Base-by-base conservation (phyloP, 2,329 filamentous ascomycete species). In the Elsinoe ampelina region DNA sequence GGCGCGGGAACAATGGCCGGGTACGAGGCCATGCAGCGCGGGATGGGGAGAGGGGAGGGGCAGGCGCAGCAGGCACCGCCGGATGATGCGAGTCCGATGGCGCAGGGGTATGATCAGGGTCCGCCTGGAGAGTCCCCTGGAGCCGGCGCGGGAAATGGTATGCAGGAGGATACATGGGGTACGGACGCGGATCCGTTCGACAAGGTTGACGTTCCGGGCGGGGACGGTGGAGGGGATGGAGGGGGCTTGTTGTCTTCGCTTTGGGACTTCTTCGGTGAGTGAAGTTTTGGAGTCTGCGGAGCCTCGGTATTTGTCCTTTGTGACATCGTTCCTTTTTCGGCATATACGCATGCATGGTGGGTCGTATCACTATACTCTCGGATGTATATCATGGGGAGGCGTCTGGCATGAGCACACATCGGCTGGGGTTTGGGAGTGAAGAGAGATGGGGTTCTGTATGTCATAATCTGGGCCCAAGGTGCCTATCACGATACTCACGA, bases 11-110 rank as follows among this genome's bases (percentile, higher is more conserved):
- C 79, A 1, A 77, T 84, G 71, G 81, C 80, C 34, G 82, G 80
- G 3, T 83, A 82, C 62, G 82, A 84, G 66, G 80, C 81, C 3
- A 81, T 84, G 79, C 78, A 80, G 59, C 67, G 79, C 59, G 76
- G 77, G 2, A 68, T 72, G 61, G 48, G 48, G 5, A 13, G 48
- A 12, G 48, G 70, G 69, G 26, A 70, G 69, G 15, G 62, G 22
- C 54, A 61, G 15, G 57, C 58, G 5, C 54, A 58, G 34, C 59
- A 61, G 13, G 59, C 58, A 34, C 58, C 64, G 13, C 38, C 62
- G 26, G 66, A 69, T 48, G 64, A 70, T 58, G 66, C 65, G 6
- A 67, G 67, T 52, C 66, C 71, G 13, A 61, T 50, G 2, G 60
- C 61, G 13, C 48, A 52, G 22, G 34, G 17, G 6, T 38, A 22